A percentile compares a stretch with the other conserved stretches of the same genome.
Evolutionary conservation across 306 rosid species (phyloP).

Genomic region (Glycyrrhiza uralensis): DNA sequence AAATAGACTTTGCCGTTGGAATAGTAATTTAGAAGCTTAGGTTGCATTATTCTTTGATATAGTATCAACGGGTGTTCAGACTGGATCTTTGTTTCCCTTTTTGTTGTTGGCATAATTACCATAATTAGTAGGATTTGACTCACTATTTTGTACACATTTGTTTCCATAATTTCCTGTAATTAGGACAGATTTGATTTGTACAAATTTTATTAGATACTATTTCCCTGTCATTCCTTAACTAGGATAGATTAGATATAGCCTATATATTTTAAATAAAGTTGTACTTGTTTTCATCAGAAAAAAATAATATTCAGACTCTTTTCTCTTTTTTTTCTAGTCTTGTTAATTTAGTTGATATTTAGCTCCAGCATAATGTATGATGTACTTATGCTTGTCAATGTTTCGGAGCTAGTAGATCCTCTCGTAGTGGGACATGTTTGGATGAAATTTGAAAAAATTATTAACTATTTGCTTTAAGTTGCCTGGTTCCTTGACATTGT

Average conservation of each 20-base stretch:
- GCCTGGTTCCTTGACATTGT: constrained; percentile 14
- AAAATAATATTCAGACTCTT: too few relatives aligned
- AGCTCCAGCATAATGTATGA: neutral
- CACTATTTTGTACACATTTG: neutral
- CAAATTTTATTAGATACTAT: neutral
- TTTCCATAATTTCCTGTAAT: neutral
- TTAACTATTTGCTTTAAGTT: constrained; percentile 10
- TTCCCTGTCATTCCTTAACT: neutral
- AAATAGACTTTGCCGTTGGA: neutral
- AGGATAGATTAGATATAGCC: neutral
- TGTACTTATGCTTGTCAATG: neutral
- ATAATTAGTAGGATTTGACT: neutral
- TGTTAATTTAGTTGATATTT: constrained; percentile 6
- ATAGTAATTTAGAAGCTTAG: neutral
- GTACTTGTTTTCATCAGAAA: neutral
- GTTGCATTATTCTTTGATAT: neutral
- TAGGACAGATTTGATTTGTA: neutral
- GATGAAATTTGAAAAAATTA: neutral
- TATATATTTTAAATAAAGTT: too few relatives aligned
- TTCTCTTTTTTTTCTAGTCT: neutral
- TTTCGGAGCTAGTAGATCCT: neutral
- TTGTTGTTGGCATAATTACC: neutral
- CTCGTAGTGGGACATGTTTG: neutral
- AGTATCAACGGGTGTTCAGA: neutral
- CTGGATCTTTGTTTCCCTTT: neutral